Evolutionary conservation across 495 filamentous ascomycete genomes (phyloP), one percentile per base, ranked within the genome.

Genomic region (Neurospora sp.): DNA sequence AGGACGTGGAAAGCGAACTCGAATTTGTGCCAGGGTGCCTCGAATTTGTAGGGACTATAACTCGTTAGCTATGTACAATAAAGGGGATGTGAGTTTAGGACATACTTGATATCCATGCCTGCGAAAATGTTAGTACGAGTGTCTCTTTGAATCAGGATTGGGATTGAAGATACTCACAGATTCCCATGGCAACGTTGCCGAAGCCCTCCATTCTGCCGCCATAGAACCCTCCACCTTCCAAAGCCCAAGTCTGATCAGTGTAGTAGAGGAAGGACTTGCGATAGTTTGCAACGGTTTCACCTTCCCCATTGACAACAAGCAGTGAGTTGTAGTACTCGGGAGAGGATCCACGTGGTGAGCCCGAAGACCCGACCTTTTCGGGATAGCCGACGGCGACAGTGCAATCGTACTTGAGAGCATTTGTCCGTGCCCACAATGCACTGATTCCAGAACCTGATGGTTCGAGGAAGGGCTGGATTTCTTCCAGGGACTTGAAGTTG

Each of bases 351-450:
- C 82, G 78, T 74, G 80, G 80, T 74, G 77, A 80, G 20, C 75
- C 73, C 31, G 81, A 79, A 18, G 82, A 77, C 74, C 84, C 83
- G 27, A 80, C 85, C 74, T 80, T 86, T 80, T 99, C 96, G 0
- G 96, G 94, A 77, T 98, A 99, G 12, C 96, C 95, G 8, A 94
- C 90, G 35, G 89, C 91, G n/a, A 98, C 93, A 73, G 89, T 87
- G 81, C 94, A 97, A 18, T 87, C 82, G 72, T 94, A 85, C 70
- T 89, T 90, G 71, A 85, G 81, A 20, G 96, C 96, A 7, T 87
- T 91, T 31, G 86, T 86, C 38, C 87, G 86, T 1, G 96, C 96
- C 96, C 96, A 99, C 61, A 87, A 78, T 3, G 92, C 90, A 53
- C 90, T 92, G 42, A 89, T 88, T 2, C 96, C 96, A 1, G 89